Evolutionary conservation across 805 yeast genomes (phyloP).

Genomic region (Candida chauliodis): DNA sequence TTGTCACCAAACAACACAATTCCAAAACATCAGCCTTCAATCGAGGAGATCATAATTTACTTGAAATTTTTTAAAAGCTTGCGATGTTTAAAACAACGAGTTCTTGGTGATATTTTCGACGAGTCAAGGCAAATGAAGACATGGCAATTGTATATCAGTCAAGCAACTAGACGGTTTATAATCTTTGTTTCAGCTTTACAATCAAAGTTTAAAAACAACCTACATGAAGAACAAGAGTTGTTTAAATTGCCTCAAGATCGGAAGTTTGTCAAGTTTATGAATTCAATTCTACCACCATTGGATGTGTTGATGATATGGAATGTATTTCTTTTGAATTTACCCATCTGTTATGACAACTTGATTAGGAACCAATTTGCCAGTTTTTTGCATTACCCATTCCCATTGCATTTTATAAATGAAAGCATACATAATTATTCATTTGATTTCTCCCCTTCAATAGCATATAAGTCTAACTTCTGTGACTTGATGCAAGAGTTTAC

Average conservation of each 20-base stretch:
- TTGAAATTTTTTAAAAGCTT: not conserved
- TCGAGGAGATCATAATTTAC: not conserved
- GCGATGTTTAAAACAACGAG: not conserved
- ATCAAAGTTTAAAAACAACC: not conserved
- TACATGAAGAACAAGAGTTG: not conserved
- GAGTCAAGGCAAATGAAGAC: not conserved
- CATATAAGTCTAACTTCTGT: not conserved
- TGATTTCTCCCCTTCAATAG: not conserved
- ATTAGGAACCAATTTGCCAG: not conserved
- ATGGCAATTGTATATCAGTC: slow-evolving; percentile 1
- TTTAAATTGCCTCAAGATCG: not conserved
- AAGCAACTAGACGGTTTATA: slow-evolving; percentile 1
- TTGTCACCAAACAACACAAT: not conserved
- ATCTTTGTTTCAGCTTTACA: slow-evolving; percentile 1
- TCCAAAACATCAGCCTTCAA: not conserved
- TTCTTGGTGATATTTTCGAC: slow-evolving; percentile 1
- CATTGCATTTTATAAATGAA: not conserved
- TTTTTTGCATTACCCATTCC: slow-evolving; percentile 4
- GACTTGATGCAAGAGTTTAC: not conserved
- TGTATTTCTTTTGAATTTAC: not conserved
- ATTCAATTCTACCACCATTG: not conserved
- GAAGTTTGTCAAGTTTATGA: not conserved
- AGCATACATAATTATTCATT: slow-evolving; percentile 3
- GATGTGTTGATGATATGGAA: slow-evolving; percentile 1
- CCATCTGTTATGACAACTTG: not conserved